Evolutionary conservation across 306 rosid species (phyloP), one percentile per base, ranked within the genome.

Genomic region (Trifolium fragiferum): DNA sequence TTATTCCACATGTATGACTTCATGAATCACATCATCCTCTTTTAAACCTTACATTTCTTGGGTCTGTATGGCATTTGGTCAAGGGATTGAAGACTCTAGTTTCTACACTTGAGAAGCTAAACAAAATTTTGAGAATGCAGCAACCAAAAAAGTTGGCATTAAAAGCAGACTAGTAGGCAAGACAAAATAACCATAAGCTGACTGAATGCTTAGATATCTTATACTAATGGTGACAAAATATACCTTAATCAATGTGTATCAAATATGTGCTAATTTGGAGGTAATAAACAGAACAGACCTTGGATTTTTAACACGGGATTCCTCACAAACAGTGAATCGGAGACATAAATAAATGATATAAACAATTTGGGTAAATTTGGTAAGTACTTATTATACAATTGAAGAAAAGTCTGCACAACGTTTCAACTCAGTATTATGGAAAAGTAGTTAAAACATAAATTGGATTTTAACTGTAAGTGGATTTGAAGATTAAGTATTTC

Each of bases 111-210:
- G 54, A n/a, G 44, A 30, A 64, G 64, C 38, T 63, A 9, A 8
- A 54, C 51, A 19, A 14, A 40, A 40, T 7, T 40, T n/a, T 23
- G 50, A 54, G 32, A 12, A 63, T 12, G 41, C 53, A 59, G 33
- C 37, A 68, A 30, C 11, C 40, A 37, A 15, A 61, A 43, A 59
- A 15, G 11, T 12, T 16, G 59, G 5, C 44, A 62, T 30, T 50
- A 21, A 72, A 27, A 73, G 57, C 46, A 73, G 58, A 59, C 16
- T 51, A 37, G 55, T 21, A 70, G 44, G 71, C 41, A 70, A 70
- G 54, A 69, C 37, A 70, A 69, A 27, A 69, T n/a, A 21, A 55
- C 9, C 46, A 32, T 25, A 30, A 58, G 19, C 16, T 2, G 18
- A 37, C 13, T 57, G n/a, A 57, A 37, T 37, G 40, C 40, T 37